Base-by-base conservation (phyloP, 768 basidiomycete species). In the Termitomyces sp. region DNA sequence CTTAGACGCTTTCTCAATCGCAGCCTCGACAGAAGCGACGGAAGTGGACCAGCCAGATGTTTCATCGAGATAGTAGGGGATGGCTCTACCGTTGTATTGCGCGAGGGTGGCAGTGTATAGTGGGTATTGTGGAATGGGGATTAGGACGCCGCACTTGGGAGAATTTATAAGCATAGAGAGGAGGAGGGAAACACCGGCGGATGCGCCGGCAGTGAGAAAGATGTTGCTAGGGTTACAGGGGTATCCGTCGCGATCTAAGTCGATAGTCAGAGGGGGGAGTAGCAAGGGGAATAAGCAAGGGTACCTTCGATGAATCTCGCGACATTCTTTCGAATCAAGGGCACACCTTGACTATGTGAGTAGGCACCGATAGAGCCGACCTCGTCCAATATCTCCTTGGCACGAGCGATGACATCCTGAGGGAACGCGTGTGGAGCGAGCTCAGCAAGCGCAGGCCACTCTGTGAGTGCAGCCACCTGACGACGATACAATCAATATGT, bases 101-200 rank as follows among this genome's bases (percentile, higher is more conserved):
- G 96, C 92, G 54, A 99, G 87, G 1, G 95, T 87, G 36, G 96
- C 96, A 40, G 96, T 98, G 75, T 99, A 99, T 12, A 99, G 82
- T 1, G 96, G 96, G 73, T 99, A 98, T 76, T 99, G 96, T 2
- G 96, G 96, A 64, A 99, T 98, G 36, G 96, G 96, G 69, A 98
- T 97, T 57, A 96, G 84, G 67, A 96, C 83, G 7, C 93, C 94
- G 52, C 85, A 84, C 32, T 78, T 80, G 22, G 85, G 86, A 22
- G 80, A 74, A 11, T 86, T 78, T 67, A 94, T 89, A 63, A 95
- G 85, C 79, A 91, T 85, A 69, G 86, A 85, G 66, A 96, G 85
- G 24, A 94, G 77, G 20, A 93, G 85, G 22, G 91, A 89, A n/a
- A 99, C 96, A 56, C 96, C 97, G 13, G 88, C 87, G 22, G 95